A percentile compares a stretch with the other conserved stretches of the same genome.
These are phyloP conservation scores for Schoenoplectus tabernaemontani DNA, from an alignment of 202 grass and related monocot species.

Conservation along the genomic window DNA sequence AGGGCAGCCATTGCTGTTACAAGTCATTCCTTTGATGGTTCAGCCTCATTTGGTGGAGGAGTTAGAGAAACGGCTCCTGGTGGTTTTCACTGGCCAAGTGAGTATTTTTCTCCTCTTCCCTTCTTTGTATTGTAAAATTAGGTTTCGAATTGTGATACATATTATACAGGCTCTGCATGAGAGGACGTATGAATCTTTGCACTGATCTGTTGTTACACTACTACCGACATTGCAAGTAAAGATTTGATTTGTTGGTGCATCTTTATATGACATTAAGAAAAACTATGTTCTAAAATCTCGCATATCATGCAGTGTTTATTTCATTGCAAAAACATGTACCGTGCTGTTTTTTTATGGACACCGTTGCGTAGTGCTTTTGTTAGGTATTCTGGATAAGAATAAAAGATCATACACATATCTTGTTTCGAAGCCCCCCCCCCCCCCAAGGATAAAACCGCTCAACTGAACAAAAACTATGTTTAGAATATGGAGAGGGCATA, in stretches of 20 bases:
- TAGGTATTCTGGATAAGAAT: too few species aligned
- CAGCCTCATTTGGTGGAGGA: conserved; percentile 39
- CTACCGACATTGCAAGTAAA: neutral
- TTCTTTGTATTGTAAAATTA: neutral
- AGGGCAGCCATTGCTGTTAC: conserved; percentile 53
- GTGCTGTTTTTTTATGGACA: too few species aligned
- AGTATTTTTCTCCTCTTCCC: conserved; percentile 20
- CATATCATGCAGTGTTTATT: too few species aligned
- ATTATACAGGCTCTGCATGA: neutral
- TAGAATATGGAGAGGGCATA: too few species aligned
- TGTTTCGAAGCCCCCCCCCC: neutral
- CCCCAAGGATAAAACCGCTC: too few species aligned
- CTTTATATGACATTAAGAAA: too few species aligned
- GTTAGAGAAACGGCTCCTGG: conserved; percentile 57
- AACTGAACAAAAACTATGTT: too few species aligned
- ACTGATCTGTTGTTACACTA: neutral
- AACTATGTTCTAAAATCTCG: too few species aligned
- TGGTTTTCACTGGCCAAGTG: conserved; percentile 97
- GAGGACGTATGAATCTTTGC: neutral
- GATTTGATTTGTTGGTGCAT: neutral
- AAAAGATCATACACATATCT: too few species aligned
- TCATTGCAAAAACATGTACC: too few species aligned
- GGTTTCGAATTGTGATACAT: neutral
- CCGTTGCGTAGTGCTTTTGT: too few species aligned
- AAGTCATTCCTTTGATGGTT: conserved; percentile 43